Conservation (phyloP, 2,329 filamentous ascomycete genomes). For the Sarocladium kiliense region DNA sequence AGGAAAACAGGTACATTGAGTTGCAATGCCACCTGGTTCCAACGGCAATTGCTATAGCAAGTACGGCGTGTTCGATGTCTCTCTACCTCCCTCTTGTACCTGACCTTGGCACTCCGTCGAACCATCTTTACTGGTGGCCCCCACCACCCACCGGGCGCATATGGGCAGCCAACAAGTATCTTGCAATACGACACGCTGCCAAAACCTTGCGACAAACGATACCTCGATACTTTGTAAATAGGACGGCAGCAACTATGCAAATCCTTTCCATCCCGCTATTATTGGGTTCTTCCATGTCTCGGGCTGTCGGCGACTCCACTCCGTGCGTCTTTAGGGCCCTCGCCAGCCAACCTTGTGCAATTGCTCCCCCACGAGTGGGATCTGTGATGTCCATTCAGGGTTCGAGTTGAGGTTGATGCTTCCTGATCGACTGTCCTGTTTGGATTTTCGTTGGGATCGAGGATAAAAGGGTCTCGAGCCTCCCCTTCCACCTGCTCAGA, state of each 20-base stretch:
- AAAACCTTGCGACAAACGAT: background rate
- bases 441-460: background rate
- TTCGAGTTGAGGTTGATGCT: background rate
- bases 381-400: background rate
- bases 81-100: background rate
- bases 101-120: background rate
- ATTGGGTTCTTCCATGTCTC: background rate
- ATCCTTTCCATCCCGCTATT: background rate
- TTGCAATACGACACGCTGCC: background rate
- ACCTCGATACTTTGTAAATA: background rate
- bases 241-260: background rate
- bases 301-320: background rate
- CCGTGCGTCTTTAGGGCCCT: background rate
- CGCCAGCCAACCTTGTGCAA: background rate
- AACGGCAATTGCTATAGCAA: background rate
- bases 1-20: conserved; percentile 1
- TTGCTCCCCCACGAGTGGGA: conserved; percentile 3
- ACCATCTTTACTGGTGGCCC: background rate
- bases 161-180: conserved; percentile 1
- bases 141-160: background rate
- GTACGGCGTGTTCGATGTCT: background rate
- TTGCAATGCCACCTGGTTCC: background rate
- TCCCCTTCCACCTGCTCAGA: background rate
- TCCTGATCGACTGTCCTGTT: background rate
- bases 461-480: background rate